These are phyloP conservation scores for Hericium erinaceus DNA, from an alignment of 768 basidiomycete genomes.

Conservation along the genomic window DNA sequence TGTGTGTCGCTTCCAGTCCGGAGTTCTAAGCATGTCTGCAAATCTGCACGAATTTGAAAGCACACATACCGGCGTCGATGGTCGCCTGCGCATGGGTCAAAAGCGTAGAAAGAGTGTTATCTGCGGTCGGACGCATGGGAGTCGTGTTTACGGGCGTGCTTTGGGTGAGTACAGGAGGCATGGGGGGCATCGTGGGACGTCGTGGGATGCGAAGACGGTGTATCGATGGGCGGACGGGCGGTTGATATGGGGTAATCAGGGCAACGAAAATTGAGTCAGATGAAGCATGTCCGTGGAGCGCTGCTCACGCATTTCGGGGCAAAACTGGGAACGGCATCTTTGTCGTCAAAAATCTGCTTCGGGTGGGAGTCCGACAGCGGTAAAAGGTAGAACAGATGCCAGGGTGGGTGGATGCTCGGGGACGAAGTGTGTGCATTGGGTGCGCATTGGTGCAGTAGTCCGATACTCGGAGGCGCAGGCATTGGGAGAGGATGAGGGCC, in stretches of 20 bases:
- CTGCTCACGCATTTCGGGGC: neutral
- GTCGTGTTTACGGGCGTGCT: neutral
- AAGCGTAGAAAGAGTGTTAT: neutral
- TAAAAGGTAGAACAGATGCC: too few relatives aligned
- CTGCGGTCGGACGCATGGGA: neutral
- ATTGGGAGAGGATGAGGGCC: too few relatives aligned
- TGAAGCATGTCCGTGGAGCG: slow-evolving; percentile 9
- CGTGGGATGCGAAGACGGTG: neutral
- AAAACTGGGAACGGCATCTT: neutral
- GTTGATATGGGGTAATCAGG: too few relatives aligned
- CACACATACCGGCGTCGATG: neutral
- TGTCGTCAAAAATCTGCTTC: neutral
- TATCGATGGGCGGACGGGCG: neutral
- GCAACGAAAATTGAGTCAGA: neutral
- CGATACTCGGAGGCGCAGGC: too few relatives aligned
- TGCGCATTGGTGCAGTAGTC: too few relatives aligned
- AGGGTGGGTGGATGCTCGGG: too few relatives aligned
- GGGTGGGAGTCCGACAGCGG: too few relatives aligned
- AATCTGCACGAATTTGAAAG: neutral
- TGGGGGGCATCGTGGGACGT: neutral
- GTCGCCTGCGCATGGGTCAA: neutral
- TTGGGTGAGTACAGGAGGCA: neutral
- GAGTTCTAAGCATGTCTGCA: neutral
- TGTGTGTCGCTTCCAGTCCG: neutral
- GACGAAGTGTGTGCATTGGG: too few relatives aligned